Conservation (phyloP, 441 rosid species). For the Manihot esculenta region DNA sequence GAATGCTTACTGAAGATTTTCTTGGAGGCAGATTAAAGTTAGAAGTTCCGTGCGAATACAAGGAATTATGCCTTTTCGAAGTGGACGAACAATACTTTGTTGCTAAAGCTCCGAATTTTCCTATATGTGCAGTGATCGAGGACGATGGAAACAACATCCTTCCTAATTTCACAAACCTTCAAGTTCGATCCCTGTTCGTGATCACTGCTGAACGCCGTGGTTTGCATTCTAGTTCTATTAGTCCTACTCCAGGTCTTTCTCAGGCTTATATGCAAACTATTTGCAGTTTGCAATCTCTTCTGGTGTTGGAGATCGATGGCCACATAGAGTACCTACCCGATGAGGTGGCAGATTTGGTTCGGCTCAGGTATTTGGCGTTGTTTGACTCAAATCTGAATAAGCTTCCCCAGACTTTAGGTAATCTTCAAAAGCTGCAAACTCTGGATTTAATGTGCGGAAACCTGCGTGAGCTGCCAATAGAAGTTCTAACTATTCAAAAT, state of each 20-base stretch:
- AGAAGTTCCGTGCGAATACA: not conserved
- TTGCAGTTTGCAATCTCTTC: conserved; percentile 13
- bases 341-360: conserved; percentile 10
- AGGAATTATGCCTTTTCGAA: not conserved
- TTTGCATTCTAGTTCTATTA: not conserved
- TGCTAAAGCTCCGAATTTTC: conserved; percentile 9
- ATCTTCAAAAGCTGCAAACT: conserved; percentile 24
- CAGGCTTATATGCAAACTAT: conserved; percentile 12
- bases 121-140: conserved; percentile 3
- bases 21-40: no score
- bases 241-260: conserved; percentile 2
- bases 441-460: conserved; percentile 10
- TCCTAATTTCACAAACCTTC: conserved; percentile 11
- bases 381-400: not conserved
- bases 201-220: not conserved
- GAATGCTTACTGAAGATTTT: conserved; percentile 4
- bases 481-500: conserved; percentile 11
- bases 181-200: conserved; percentile 15
- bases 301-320: conserved; percentile 19
- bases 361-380: conserved; percentile 22
- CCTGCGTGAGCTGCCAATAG: not conserved
- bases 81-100: conserved; percentile 11
- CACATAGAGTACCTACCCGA: conserved; percentile 20
- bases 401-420: conserved; percentile 16
- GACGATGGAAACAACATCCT: conserved; percentile 21